Percentiles rank a stretch among this genome's conserved stretches.
These are phyloP conservation scores for Bullera alba DNA, from an alignment of 768 basidiomycete genomes.

Conservation along the genomic window DNA sequence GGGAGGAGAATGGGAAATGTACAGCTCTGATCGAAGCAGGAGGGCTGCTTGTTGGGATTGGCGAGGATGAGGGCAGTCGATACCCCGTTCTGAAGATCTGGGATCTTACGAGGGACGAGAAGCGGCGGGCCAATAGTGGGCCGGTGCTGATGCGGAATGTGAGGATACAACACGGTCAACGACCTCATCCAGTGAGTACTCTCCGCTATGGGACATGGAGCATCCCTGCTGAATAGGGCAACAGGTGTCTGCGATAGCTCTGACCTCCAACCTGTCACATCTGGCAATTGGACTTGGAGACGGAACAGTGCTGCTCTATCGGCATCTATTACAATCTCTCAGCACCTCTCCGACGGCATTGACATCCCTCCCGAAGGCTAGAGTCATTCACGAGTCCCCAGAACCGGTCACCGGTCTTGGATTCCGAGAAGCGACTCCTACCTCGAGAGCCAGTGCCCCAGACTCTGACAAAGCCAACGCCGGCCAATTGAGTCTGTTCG, in stretches of 20 bases:
- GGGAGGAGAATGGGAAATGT: constrained; percentile 38
- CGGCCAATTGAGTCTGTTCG: constrained; percentile 56
- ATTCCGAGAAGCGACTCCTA: constrained; percentile 59
- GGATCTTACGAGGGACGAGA: constrained; percentile 69
- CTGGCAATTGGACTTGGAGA: constrained; percentile 91
- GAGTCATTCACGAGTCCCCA: constrained; percentile 67
- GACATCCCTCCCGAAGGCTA: constrained; percentile 74
- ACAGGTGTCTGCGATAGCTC: constrained; percentile 70
- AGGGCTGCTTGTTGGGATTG: constrained; percentile 78
- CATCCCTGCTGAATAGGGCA: background rate
- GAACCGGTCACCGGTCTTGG: constrained; percentile 92
- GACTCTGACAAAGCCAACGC: constrained; percentile 6
- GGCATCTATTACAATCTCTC: constrained; percentile 84
- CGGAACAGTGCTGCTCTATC: constrained; percentile 83
- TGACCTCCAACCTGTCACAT: constrained; percentile 69
- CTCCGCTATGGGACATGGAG: constrained; percentile 13
- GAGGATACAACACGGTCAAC: constrained; percentile 66
- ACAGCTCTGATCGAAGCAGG: constrained; percentile 63
- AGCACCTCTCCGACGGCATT: constrained; percentile 59
- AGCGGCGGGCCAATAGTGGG: constrained; percentile 52
- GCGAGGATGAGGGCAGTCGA: constrained; percentile 48
- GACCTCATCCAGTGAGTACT: constrained; percentile 66
- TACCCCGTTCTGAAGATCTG: constrained; percentile 62
- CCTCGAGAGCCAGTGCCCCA: constrained; percentile 36
- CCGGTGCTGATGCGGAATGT: constrained; percentile 66